phyloP scores from a whole-genome alignment of 352 stramenopile genomes.

The Globisporangium ultimum region DNA sequence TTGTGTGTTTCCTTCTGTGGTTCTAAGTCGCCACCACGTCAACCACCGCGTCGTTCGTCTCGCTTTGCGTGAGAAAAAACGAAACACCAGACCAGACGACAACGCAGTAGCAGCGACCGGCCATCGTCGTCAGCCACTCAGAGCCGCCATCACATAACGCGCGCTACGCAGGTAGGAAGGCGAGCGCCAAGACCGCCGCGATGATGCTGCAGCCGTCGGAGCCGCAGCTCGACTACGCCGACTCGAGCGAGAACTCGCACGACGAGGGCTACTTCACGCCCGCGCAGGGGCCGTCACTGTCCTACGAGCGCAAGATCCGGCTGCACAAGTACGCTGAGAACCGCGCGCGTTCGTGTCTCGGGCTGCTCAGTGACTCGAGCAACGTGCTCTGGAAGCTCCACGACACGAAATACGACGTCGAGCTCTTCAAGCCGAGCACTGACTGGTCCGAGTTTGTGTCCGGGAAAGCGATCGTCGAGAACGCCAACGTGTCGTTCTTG shows the following conservation, averaged over 20 bases:
- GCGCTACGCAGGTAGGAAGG: not conserved
- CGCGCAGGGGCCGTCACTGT: slow-evolving; percentile 72
- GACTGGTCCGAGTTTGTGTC: slow-evolving; percentile 88
- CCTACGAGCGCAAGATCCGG: slow-evolving; percentile 81
- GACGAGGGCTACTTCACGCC: slow-evolving; percentile 50
- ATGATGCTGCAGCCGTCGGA: slow-evolving; percentile 13
- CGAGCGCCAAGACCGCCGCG: not conserved
- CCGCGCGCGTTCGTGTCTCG: slow-evolving; percentile 72
- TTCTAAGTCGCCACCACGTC: slow-evolving; percentile 5
- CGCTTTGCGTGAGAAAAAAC: too few relatives aligned
- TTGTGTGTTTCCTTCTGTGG: slow-evolving; percentile 3
- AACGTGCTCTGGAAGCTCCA: slow-evolving; percentile 81
- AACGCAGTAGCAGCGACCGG: slow-evolving; percentile 3
- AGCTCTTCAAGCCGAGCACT: slow-evolving; percentile 79
- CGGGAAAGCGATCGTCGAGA: slow-evolving; percentile 69
- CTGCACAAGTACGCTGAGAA: slow-evolving; percentile 86
- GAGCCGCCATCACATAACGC: too few relatives aligned
- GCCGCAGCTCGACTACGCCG: slow-evolving; percentile 48
- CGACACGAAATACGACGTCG: slow-evolving; percentile 77
- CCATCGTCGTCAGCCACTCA: not conserved
- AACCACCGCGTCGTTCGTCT: slow-evolving; percentile 2
- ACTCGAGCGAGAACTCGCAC: slow-evolving; percentile 64
- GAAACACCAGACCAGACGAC: not conserved
- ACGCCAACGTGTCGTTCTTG: slow-evolving; percentile 71
- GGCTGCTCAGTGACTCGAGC: slow-evolving; percentile 65